Percentiles rank a stretch among this genome's conserved stretches.
phyloP scores from a whole-genome alignment of 148 eudicot species.

The Amaranthus palmeri region DNA sequence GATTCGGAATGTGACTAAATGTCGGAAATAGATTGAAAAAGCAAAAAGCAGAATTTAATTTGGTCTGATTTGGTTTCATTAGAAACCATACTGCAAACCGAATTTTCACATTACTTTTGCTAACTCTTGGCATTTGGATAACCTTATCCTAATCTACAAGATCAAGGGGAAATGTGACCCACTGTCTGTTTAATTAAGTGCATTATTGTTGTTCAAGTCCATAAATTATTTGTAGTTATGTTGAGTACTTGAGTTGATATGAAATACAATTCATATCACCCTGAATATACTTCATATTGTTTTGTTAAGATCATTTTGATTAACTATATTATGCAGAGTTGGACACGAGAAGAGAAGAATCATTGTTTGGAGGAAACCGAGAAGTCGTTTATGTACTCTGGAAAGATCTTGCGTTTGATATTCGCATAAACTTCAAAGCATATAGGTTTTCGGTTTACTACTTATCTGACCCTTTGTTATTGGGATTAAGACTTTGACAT shows the following conservation, averaged over 20 bases:
- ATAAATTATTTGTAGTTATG: too few species aligned
- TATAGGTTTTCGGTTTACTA: neutral
- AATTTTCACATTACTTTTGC: too few species aligned
- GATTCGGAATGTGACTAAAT: too few species aligned
- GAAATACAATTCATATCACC: neutral
- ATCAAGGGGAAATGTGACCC: neutral
- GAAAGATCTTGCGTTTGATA: constrained; percentile 75
- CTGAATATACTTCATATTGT: neutral
- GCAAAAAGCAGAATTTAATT: too few species aligned
- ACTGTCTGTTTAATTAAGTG: neutral
- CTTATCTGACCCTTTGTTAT: too few species aligned
- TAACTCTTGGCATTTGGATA: too few species aligned
- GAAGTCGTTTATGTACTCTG: constrained; percentile 83
- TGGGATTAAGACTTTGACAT: too few species aligned
- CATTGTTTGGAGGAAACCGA: constrained; percentile 93
- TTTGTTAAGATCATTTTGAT: constrained; percentile 9
- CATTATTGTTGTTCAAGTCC: neutral
- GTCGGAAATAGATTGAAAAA: too few species aligned
- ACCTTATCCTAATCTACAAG: neutral
- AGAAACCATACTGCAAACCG: too few species aligned
- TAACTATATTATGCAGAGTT: constrained; percentile 40
- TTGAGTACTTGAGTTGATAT: neutral
- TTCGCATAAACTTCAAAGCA: constrained; percentile 31
- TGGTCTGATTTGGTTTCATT: too few species aligned
- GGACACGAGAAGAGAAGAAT: constrained; percentile 95